Percentiles rank a stretch among this genome's conserved stretches.
These are phyloP conservation scores for Osmanthus fragrans DNA, from an alignment of 257 asterid species.

Conservation along the genomic window DNA sequence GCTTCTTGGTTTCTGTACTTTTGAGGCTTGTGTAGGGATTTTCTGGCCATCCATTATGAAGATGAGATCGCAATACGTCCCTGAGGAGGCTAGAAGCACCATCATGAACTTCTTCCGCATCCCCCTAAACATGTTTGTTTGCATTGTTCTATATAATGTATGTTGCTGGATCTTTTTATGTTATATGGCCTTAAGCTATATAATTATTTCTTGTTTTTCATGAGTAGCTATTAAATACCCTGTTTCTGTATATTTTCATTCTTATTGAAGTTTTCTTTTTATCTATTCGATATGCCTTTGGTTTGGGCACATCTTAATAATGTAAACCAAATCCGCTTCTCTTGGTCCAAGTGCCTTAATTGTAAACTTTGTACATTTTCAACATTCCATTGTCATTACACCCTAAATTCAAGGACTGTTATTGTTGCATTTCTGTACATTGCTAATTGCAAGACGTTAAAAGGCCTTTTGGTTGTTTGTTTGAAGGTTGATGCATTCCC, in stretches of 20 bases:
- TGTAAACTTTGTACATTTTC: no score
- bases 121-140: constrained; percentile 88
- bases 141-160: constrained; percentile 87
- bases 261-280: background rate
- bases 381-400: no score
- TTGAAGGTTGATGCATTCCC: constrained; percentile 87
- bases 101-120: constrained; percentile 95
- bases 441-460: no score
- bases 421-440: constrained; percentile 3
- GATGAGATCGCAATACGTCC: constrained; percentile 94
- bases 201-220: constrained; percentile 1
- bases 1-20: constrained; percentile 81
- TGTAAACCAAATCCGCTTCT: background rate
- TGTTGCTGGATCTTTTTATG: constrained; percentile 23
- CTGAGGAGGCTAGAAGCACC: constrained; percentile 76
- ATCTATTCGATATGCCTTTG: no score
- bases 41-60: constrained; percentile 99
- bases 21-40: constrained; percentile 86
- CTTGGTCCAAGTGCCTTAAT: no score
- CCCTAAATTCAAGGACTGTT: no score
- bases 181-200: background rate
- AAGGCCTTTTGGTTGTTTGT: background rate
- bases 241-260: background rate
- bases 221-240: background rate
- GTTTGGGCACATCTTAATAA: background rate